Evolutionary conservation across 2,329 filamentous ascomycete species (phyloP).

Genomic region (Phialophora expanda): DNA sequence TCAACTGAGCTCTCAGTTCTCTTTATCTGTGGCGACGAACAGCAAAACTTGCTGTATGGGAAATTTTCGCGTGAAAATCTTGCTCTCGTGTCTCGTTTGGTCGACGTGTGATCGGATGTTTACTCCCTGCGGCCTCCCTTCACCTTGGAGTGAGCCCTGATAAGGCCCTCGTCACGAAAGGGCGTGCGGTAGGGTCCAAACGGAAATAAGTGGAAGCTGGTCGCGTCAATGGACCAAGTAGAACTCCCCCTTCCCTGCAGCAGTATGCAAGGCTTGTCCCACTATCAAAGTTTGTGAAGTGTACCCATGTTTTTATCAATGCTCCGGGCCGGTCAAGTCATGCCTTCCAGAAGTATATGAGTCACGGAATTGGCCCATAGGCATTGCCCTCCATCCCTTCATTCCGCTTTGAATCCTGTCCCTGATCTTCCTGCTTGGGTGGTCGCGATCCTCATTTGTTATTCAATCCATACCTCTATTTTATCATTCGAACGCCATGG

Average conservation of each 20-base stretch:
- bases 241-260: neutral
- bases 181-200: constrained; percentile 19
- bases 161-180: constrained; percentile 23
- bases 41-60: constrained; percentile 2
- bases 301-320: neutral
- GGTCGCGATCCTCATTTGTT: neutral
- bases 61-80: constrained; percentile 21
- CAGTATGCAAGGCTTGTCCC: constrained; percentile 2
- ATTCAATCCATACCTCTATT: neutral
- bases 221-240: constrained; percentile 2
- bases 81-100: neutral
- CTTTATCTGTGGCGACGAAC: constrained; percentile 17
- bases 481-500: constrained; percentile 24
- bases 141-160: constrained; percentile 9
- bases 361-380: constrained; percentile 20
- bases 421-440: neutral
- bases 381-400: neutral
- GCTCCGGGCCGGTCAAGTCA: neutral
- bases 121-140: constrained; percentile 12
- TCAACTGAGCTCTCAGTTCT: constrained; percentile 4
- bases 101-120: neutral
- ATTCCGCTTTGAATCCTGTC: neutral
- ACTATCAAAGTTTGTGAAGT: constrained; percentile 1
- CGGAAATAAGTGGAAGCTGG: neutral
- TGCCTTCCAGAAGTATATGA: constrained; percentile 27